Evolutionary conservation across 345 rosid species (phyloP).

Genomic region (Eucalyptus sideroxylon): DNA sequence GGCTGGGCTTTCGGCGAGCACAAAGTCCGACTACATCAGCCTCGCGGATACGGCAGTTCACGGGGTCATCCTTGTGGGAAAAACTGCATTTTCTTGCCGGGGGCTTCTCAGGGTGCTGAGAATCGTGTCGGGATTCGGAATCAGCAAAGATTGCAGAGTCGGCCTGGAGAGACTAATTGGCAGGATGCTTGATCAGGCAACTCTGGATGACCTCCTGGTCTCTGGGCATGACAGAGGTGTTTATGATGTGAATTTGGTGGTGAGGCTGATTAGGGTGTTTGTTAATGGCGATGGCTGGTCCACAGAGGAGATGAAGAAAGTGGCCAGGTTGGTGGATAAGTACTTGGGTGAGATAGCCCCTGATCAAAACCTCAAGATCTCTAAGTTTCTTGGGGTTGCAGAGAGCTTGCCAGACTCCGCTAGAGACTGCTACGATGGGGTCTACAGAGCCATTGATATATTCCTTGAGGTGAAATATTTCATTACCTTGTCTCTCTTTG

Average conservation of each 20-base stretch:
- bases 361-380: constrained; percentile 49
- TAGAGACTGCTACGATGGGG: constrained; percentile 67
- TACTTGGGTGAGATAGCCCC: constrained; percentile 71
- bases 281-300: constrained; percentile 4
- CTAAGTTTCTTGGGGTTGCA: constrained; percentile 57
- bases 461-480: constrained; percentile 42
- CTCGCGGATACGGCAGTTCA: constrained; percentile 52
- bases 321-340: constrained; percentile 48
- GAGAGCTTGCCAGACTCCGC: constrained; percentile 70
- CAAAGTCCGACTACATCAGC: constrained; percentile 15
- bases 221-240: constrained; percentile 27
- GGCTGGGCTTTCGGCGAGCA: not conserved
- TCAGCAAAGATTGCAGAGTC: constrained; percentile 37
- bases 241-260: constrained; percentile 53
- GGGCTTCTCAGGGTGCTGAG: constrained; percentile 49
- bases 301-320: constrained; percentile 17
- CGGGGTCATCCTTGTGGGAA: constrained; percentile 30
- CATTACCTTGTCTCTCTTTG: not conserved
- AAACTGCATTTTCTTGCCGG: constrained; percentile 49
- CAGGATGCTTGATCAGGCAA: constrained; percentile 57
- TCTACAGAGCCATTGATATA: constrained; percentile 71
- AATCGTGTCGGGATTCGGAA: constrained; percentile 31
- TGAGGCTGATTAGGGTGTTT: constrained; percentile 42
- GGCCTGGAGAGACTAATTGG: constrained; percentile 63
- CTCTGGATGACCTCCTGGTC: constrained; percentile 60